Evolutionary conservation across 2,329 filamentous ascomycete genomes (phyloP), one percentile per base, ranked within the genome.

Genomic region (Penicillium sp.): DNA sequence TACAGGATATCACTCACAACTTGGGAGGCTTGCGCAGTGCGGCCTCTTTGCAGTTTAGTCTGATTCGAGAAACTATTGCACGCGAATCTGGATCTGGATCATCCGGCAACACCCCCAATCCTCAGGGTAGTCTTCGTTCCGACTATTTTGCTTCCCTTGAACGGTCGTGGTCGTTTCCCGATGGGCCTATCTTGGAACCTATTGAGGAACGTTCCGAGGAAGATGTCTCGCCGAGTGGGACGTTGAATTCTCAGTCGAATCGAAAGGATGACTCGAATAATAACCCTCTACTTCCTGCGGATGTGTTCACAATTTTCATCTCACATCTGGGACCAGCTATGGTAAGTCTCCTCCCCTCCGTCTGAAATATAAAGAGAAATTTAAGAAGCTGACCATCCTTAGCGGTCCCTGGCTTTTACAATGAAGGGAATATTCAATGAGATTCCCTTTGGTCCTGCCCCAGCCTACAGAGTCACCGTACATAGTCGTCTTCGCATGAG

Each of bases 301-400:
- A 96, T 54, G 95, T 97, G 61, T 97, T 97, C 69, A 87, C 91
- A 10, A 81, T 92, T 5, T 99, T 97, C 72, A 96, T 99, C 55
- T 81, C 83, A 18, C 86, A 94, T 61, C 79, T 99, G 19, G 94
- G 94, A 0, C 94, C 94, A 1, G 94, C 93, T 0, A 96, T 97
- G 87, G 80, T 83, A 77, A 63, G 54, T 31, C 13, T 24, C 13
- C 7, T 19, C 21, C 19, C 10, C 16, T 26, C 10, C 18, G 31
- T 4, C 34, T 19, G 5, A 19, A n/a, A n/a, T n/a, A n/a, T 19
- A 45, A 5, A n/a, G 3, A 5, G 14, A n/a, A 11, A 14, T 18
- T 9, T n/a, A 31, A 5, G 10, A 45, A 31, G 13, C 42, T 45
- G n/a, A 45, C 18, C 8, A 7, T 39, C 26, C 19, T 51, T 48